Evolutionary conservation across 2,329 filamentous ascomycete species (phyloP), one percentile per base, ranked within the genome.

Genomic region (Paradendryphiella salina): DNA sequence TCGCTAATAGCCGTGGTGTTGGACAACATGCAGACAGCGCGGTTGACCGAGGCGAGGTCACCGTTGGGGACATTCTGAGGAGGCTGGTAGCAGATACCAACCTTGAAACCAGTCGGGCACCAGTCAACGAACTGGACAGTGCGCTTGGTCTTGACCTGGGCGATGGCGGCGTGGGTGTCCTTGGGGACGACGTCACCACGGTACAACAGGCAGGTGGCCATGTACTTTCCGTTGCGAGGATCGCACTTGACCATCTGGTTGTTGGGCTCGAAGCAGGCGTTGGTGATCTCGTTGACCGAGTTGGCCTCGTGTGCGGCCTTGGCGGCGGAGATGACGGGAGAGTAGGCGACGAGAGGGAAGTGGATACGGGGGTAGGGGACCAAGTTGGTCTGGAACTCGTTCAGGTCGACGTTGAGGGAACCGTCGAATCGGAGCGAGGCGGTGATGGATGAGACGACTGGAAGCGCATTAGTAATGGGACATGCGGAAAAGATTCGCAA

Each of bases 161-260:
- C 92, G 65, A 97, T 92, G 61, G 94, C 93, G 54, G 80, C 85
- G 82, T 96, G 90, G 64, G 90, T 89, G 72, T 97, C 93, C 80
- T 96, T 95, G 78, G 93, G 90, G 57, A 97, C 94, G 67, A 99
- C 93, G 71, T 97, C 94, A 77, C 93, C 94, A 75, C 93, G 93
- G 85, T 99, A 99, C 76, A 99, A 82, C 79, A 99, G 79, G 78
- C 92, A 96, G 70, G 92, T 96, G 62, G 93, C 93, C 93, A 99
- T 99, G 85, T 99, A 99, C 85, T 99, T 99, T 79, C 93, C 93
- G 77, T 95, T 92, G 73, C 92, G 91, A 67, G 93, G 93, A 76
- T 99, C 94, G 75, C 93, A 99, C 85, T 96, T 96, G 76, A 99
- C 93, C 93, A 99, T 99, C 87, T 99, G 93, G 86, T 96, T 96